Evolutionary conservation across 2,329 filamentous ascomycete species (phyloP).

Genomic region (Pezicula carpinea): DNA sequence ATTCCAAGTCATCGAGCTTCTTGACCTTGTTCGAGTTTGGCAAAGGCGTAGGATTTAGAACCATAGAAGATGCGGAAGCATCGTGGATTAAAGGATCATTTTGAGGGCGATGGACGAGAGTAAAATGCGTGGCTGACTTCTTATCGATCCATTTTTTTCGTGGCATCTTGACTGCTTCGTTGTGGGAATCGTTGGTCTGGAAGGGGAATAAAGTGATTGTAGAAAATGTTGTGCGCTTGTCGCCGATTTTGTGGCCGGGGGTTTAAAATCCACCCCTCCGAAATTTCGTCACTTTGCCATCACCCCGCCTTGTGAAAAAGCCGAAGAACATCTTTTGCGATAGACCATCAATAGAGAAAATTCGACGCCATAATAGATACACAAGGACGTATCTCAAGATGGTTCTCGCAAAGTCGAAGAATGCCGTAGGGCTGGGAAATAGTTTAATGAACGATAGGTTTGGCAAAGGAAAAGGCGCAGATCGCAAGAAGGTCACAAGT

Average conservation of each 20-base stretch:
- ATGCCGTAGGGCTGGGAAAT: constrained; percentile 90
- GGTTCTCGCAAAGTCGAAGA: constrained; percentile 89
- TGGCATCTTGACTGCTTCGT: constrained; percentile 22
- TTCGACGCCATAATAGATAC: neutral
- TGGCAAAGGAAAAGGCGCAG: constrained; percentile 81
- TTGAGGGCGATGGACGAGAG: constrained; percentile 91
- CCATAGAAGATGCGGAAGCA: constrained; percentile 79
- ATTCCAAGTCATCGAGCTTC: constrained; percentile 69
- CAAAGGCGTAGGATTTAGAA: constrained; percentile 66
- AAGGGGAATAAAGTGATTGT: constrained; percentile 18
- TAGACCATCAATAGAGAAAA: constrained; percentile 17
- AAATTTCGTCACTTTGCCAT: constrained; percentile 9
- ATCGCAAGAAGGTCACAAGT: constrained; percentile 68
- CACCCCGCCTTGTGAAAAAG: no score
- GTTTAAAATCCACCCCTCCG: neutral
- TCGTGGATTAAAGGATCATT: constrained; percentile 98
- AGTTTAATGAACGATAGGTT: constrained; percentile 98
- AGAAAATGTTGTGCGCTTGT: neutral
- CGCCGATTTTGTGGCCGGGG: neutral
- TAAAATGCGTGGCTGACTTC: constrained; percentile 88
- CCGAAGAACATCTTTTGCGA: constrained; percentile 10
- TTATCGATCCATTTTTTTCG: constrained; percentile 59
- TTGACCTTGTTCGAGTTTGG: constrained; percentile 53
- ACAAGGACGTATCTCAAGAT: constrained; percentile 35
- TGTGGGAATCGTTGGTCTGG: constrained; percentile 27